Percentiles rank a stretch among this genome's conserved stretches.
Conservation (phyloP, 1,139 yeast genomes). For the Geotrichum fermentans region DNA sequence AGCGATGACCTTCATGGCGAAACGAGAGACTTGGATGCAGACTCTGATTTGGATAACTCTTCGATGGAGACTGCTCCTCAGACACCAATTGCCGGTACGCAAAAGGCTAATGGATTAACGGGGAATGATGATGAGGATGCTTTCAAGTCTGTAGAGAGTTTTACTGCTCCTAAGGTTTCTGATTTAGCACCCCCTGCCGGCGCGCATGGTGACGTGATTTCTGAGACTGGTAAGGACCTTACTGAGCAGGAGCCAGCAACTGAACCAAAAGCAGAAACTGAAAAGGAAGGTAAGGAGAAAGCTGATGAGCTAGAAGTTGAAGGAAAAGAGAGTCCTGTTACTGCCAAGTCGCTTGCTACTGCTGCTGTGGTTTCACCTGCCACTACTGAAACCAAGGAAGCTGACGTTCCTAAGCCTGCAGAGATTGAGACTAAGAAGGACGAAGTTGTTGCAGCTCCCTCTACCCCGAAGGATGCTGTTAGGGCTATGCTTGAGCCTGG, state of each 20-base stretch:
- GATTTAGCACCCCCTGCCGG: constrained; percentile 18
- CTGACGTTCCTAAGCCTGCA: constrained; percentile 9
- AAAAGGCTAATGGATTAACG: neutral
- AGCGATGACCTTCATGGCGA: constrained; percentile 22
- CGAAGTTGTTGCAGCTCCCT: neutral
- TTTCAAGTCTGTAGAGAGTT: neutral
- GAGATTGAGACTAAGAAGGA: neutral
- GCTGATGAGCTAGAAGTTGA: constrained; percentile 26
- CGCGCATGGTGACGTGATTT: constrained; percentile 25
- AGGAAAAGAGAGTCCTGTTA: neutral
- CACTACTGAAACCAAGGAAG: constrained; percentile 10
- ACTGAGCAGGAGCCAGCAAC: constrained; percentile 24
- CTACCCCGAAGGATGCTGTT: neutral
- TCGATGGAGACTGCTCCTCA: neutral
- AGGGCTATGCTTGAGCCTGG: neutral
- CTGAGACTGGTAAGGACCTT: constrained; percentile 22
- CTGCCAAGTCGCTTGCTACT: neutral
- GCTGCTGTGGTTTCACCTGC: no score
- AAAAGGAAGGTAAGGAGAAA: constrained; percentile 22
- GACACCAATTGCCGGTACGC: neutral
- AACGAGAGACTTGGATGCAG: neutral
- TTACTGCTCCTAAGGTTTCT: neutral
- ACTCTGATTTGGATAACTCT: neutral
- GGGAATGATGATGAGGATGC: neutral
- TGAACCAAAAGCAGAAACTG: constrained; percentile 26